Evolutionary conservation across 164 flowering plant species (phyloP).

Genomic region (Akebia trifoliata): DNA sequence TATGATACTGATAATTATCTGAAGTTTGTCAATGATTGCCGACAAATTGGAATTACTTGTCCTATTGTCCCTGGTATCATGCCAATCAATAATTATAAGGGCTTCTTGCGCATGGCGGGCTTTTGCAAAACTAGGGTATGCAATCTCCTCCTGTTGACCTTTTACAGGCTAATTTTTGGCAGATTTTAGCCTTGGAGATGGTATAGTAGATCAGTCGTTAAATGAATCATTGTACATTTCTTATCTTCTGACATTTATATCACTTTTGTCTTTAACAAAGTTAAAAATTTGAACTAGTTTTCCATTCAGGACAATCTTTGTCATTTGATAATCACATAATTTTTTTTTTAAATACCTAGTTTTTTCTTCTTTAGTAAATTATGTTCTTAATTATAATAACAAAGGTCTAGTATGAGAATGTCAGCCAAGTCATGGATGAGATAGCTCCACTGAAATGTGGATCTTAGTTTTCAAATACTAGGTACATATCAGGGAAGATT

Average conservation of each 20-base stretch:
- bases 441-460: background rate
- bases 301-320: background rate
- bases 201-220: background rate
- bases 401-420: background rate
- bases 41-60: constrained; percentile 86
- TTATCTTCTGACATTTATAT: background rate
- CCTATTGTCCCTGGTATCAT: constrained; percentile 99
- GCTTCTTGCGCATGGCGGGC: constrained; percentile 91
- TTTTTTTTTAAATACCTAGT: background rate
- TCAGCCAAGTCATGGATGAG: background rate
- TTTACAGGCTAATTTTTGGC: background rate
- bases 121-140: constrained; percentile 96
- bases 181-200: background rate
- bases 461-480: background rate
- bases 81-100: constrained; percentile 95
- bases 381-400: background rate
- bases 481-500: too few species aligned
- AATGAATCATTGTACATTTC: background rate
- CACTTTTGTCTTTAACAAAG: background rate
- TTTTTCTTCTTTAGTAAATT: background rate
- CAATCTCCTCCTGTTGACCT: background rate
- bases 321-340: background rate
- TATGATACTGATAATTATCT: constrained; percentile 91
- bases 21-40: constrained; percentile 93
- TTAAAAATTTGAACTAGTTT: background rate